Evolutionary conservation across 1,139 yeast genomes (phyloP).

Genomic region (Yamadazyma jaroonii): DNA sequence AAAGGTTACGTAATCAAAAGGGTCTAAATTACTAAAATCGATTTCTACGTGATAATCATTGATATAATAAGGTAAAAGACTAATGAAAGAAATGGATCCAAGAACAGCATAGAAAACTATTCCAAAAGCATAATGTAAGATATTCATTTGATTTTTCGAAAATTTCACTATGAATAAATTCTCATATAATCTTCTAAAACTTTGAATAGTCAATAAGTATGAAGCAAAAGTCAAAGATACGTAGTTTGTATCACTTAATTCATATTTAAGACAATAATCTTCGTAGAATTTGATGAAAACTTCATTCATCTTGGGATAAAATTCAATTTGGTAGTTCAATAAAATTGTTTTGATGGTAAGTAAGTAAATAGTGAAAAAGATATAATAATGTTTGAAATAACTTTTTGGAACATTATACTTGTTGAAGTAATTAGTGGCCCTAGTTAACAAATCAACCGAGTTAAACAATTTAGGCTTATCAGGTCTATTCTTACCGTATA

Average conservation of each 20-base stretch:
- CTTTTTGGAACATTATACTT: constrained; percentile 44
- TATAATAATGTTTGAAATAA: constrained; percentile 49
- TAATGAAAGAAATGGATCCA: constrained; percentile 19
- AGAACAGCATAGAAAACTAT: constrained; percentile 53
- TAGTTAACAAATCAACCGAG: constrained; percentile 5
- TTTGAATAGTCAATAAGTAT: constrained; percentile 45
- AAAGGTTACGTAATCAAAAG: constrained; percentile 17
- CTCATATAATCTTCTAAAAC: constrained; percentile 63
- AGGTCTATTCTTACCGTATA: constrained; percentile 14
- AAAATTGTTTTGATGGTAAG: constrained; percentile 7
- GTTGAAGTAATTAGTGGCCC: constrained; percentile 3
- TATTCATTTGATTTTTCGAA: constrained; percentile 57
- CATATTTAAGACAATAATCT: constrained; percentile 7
- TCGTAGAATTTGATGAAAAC: constrained; percentile 5
- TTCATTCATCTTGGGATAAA: constrained; percentile 9
- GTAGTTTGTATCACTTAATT: constrained; percentile 11
- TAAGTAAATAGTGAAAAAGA: constrained; percentile 22
- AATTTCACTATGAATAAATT: constrained; percentile 51
- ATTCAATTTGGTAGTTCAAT: constrained; percentile 9
- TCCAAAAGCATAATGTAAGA: constrained; percentile 77
- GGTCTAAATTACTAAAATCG: constrained; percentile 1
- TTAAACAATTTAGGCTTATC: neutral
- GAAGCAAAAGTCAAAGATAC: constrained; percentile 16
- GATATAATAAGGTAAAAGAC: constrained; percentile 15
- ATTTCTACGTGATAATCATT: constrained; percentile 9